Evolutionary conservation across 2,329 filamentous ascomycete species (phyloP), one percentile per base, ranked within the genome.

Genomic region (Diaporthe ilicicola): DNA sequence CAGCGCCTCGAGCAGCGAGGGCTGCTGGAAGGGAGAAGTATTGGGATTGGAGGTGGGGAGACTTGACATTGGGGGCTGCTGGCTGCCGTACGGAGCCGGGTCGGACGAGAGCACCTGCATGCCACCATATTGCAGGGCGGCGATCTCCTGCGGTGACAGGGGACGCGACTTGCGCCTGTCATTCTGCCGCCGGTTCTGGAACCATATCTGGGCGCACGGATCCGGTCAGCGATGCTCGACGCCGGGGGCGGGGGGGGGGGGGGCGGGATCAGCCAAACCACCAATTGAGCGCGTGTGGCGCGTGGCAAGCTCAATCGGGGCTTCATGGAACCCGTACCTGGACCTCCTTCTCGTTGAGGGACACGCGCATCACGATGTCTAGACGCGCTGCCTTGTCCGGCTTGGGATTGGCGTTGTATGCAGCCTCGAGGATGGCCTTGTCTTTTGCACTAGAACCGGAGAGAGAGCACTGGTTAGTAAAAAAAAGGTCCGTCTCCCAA

Each of bases 111-210:
- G 79, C 42, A 85, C 82, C 74, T 87, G 84, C 79, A 89, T 83
- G 75, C 84, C 85, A 56, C 88, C 84, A 77, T 88, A 85, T 77
- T 87, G 82, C 75, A 91, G 82, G 71, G 88, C 87, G 74, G 87
- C 90, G 68, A 95, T 88, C 79, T 96, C 94, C 80, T 94, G 91
- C 12, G 92, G 89, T 34, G 93, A 89, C 46, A 97, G 87, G 56
- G 95, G 94, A 76, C 93, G 92, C 69, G 94, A 94, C 84, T 95
- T 97, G 75, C 95, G 90, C 76, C 95, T 90, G 80, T 97, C 94
- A 81, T 97, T 97, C 81, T 98, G 95, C 75, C 95, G 89, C 78
- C 94, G 90, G 78, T 98, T 98, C 79, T 98, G 95, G 83, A 98
- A 98, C 95, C 95, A 98, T 76, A 98, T 97, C 95, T 98, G 71